Evolutionary conservation across 2,329 filamentous ascomycete species (phyloP), one percentile per base, ranked within the genome.

Genomic region (Macrophomina pseudophaseolina): DNA sequence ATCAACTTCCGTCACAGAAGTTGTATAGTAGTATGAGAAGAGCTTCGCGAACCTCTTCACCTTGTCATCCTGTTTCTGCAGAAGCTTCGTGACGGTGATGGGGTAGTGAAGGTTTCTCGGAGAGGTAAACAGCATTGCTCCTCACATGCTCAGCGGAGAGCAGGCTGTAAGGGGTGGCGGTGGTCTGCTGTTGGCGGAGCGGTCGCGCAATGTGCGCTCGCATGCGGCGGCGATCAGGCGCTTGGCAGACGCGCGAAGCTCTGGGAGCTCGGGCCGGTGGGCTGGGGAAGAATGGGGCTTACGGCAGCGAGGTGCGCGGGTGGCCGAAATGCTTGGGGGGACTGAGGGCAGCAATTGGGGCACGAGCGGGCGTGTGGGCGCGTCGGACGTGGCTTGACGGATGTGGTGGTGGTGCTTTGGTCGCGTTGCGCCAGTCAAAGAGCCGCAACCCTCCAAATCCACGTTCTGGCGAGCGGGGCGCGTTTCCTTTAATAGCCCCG

Each of bases 21-120:
- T 94, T 73, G 89, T 89, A 81, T 94, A 99, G 69, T 89, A 89
- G 84, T 97, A 99, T 77, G 91, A 88, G 76, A 99, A 89, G 66
- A 98, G 85, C 65, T 88, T 86, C 74, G 93, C 91, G 74, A 92
- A 85, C 78, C 91, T 91, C 74, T 88, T 85, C 74, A 99, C 87
- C 69, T 86, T 76, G 73, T 97, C 92, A 78, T 91, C 91, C 23
- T 87, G 86, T 71, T 85, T 82, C 79, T 93, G 93, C 71, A 94
- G 86, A 68, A 98, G 85, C 79, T 92, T 91, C 73, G 90, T 93
- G 80, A 99, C 90, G 72, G 91, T 97, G 80, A 98, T 94, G 73
- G 95, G 95, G 80, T 98, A 99, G 80, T 91, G 91, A 72, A 97
- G 87, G 80, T 76, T 76, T 68, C 76, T 74, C 68, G 82, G 80